Evolutionary conservation across 805 yeast genomes (phyloP), one percentile per base, ranked within the genome.

Genomic region (Yarrowia hollandica): DNA sequence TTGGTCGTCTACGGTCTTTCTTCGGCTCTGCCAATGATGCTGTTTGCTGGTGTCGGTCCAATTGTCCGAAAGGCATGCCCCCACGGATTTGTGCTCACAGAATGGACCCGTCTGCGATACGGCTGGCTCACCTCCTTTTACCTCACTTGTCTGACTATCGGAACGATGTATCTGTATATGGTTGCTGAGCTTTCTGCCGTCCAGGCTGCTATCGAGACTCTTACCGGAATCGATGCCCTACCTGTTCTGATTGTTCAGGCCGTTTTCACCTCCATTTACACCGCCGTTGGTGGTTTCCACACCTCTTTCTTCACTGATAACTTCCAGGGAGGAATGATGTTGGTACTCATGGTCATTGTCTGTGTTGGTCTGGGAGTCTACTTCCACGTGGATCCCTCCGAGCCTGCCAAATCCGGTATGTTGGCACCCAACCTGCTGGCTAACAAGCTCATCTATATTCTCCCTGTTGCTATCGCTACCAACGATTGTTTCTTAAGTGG

Each of bases 401-500:
- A 83, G 1, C 82, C 86, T 5, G 50, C 48, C 5, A 5, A 55
- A 12, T 77, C 85, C 8, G 85, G 86, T 2, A 72, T 90, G 64
- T 73, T 88, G 61, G 79, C 82, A 34, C 80, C 84, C 1, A 85
- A 83, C 67, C 81, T 80, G 64, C 76, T 90, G 35, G 96, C 96
- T 15, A 90, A 96, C 95, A 94, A 90, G 77, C 79, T 91, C 63
- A 70, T 91, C 30, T 91, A 90, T 69, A 90, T 91, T 63, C 76
- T 91, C 64, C 80, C 85, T 7, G 85, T 91, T 28, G 97, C 97
- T 23, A 87, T 91, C 68, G 80, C 90, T 60, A 88, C 97, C 30
- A 91, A 91, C 67, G 96, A 90, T 69, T 82, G 91, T 69, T 91
- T 91, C 72, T 75, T 91, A 78, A 81, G 96, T 28, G 96, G 96